Evolutionary conservation across 106 monocot genomes (phyloP), one percentile per base, ranked within the genome.

Genomic region (Agapanthus africanus): DNA sequence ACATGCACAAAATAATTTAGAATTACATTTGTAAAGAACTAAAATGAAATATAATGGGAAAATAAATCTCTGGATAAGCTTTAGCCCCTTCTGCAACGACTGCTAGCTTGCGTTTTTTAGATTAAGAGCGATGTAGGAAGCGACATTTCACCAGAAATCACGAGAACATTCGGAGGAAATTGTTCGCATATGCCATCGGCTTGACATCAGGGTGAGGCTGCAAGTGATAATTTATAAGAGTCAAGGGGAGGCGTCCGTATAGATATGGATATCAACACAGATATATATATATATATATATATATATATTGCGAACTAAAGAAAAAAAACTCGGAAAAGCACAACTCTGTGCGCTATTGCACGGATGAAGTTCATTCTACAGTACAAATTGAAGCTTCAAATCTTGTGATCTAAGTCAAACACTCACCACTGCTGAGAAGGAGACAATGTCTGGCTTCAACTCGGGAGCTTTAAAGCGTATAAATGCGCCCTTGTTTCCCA

Each of bases 171-270:
- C 86, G 69, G 21, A 97, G 67, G 73, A 97, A 97, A 54, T 97
- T 97, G 77, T 54, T 92, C 4, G 97, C 92, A 68, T 92, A 97
- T 7, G 97, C 97, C 97, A 97, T 97, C 15, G 97, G 97, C 86
- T 89, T 92, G 13, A 97, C 92, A 73, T 97, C 87, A 1, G 97
- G 97, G 71, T 97, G 97, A 7, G 97, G 86, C 97, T 97, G 91
- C 84, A 83, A 74, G 4, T 41, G 36, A 21, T 40, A 32, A 51
- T 49, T 32, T 44, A 52, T 2, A 40, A 47, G 15, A 63, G n/a
- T n/a, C 3, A 59, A 28, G 0, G 38, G 30, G 13, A 76, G 16
- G n/a, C 52, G 34, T 54, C 47, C 63, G 39, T 34, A 51, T 13
- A 28, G 18, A 27, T 8, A n/a, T n/a, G n/a, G n/a, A n/a, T n/a